These are phyloP conservation scores for Theobroma cacao DNA, from an alignment of 345 rosid genomes.

Conservation along the genomic window DNA sequence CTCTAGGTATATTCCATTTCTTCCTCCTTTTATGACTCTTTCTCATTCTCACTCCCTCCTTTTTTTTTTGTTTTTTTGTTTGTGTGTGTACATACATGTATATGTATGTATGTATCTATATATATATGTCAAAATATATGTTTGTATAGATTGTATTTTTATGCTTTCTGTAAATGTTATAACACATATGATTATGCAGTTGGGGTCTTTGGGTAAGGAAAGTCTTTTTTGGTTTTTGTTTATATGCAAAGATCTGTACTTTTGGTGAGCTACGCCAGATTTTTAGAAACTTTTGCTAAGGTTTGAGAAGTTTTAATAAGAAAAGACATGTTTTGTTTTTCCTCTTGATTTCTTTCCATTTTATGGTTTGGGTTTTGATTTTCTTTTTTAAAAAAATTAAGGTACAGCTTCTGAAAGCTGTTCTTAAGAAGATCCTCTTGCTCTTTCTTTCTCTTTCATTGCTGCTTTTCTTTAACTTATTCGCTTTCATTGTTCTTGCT, in stretches of 20 bases:
- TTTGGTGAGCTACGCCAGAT: not conserved
- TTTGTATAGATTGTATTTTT: not conserved
- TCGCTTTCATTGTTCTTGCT: not conserved
- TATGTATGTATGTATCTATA: not conserved
- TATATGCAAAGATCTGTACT: conserved; percentile 19
- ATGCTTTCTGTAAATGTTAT: not conserved
- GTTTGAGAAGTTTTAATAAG: conserved; percentile 7
- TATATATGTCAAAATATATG: not conserved
- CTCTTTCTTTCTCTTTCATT: not conserved
- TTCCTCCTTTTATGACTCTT: not conserved
- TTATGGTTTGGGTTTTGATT: not conserved
- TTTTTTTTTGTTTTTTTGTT: not conserved
- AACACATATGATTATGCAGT: not conserved
- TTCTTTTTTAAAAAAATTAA: not conserved
- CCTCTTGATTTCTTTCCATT: not conserved
- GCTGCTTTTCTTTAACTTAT: not conserved
- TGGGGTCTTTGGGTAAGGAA: not conserved
- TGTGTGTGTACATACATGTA: not conserved
- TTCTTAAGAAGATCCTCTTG: conserved; percentile 14
- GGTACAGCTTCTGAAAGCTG: not conserved
- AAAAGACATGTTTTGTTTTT: not conserved
- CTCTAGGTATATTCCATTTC: conserved; percentile 33
- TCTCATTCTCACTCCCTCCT: not conserved
- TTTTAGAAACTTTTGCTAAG: conserved; percentile 4
- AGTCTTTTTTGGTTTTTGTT: not conserved